phyloP scores from a whole-genome alignment of 2,329 filamentous ascomycete genomes.

The Cladosporium halotolerans region DNA sequence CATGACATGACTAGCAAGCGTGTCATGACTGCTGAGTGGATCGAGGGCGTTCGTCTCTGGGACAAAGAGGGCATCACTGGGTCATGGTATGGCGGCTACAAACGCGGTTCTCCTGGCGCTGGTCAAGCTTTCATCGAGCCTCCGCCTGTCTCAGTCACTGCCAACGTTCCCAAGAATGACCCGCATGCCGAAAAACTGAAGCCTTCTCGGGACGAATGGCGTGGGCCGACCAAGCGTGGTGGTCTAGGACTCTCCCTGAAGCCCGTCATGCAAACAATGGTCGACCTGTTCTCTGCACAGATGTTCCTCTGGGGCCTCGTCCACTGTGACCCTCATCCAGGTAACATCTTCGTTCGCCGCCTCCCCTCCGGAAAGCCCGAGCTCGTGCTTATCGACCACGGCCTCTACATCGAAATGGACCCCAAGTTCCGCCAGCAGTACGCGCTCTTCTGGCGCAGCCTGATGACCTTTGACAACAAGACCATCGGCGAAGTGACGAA shows the following conservation, averaged over 20 bases:
- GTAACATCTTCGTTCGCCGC: conserved; percentile 92
- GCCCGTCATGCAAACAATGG: conserved; percentile 93
- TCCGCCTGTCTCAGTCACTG: conserved; percentile 31
- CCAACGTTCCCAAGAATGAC: conserved; percentile 36
- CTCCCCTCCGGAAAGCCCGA: conserved; percentile 76
- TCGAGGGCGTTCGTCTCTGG: conserved; percentile 89
- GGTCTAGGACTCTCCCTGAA: conserved; percentile 77
- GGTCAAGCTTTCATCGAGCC: conserved; percentile 57
- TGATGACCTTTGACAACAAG: conserved; percentile 87
- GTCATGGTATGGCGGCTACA: conserved; percentile 71
- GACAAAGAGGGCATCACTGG: conserved; percentile 76
- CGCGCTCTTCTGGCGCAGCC: conserved; percentile 82
- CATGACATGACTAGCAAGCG: conserved; percentile 73
- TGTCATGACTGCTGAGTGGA: conserved; percentile 94
- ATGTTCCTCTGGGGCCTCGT: conserved; percentile 97
- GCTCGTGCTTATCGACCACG: conserved; percentile 93
- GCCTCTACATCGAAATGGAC: conserved; percentile 87
- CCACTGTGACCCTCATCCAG: conserved; percentile 94
- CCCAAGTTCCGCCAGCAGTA: conserved; percentile 81
- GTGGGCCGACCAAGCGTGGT: conserved; percentile 63
- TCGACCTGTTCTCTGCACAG: conserved; percentile 92
- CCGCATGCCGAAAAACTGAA: conserved; percentile 60
- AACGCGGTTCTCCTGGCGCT: conserved; percentile 71
- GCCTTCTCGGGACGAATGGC: conserved; percentile 73
- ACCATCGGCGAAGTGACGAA: conserved; percentile 66